Base-by-base conservation (phyloP, 2,329 filamentous ascomycete species). In the Fusarium sulawesiense region DNA sequence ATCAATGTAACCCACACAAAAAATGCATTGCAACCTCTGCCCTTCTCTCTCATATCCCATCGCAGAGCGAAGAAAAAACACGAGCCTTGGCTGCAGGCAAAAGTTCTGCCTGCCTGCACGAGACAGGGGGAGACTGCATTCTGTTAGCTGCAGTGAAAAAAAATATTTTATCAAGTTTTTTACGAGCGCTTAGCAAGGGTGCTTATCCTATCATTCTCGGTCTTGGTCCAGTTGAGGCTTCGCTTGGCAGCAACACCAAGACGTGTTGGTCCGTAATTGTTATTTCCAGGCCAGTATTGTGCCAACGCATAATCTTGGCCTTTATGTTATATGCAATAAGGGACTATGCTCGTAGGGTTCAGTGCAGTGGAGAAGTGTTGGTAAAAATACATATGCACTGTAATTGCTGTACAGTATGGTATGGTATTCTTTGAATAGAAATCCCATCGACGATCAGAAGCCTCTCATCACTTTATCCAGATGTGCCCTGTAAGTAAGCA, bases 1-100 rank as follows among this genome's bases (percentile, higher is more conserved):
- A 41, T 27, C n/a, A 21, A 51, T 51, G 49, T 51, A 51, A 51
- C 49, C 49, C 49, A 51, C 21, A 37, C 32, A 34, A 34, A 51
- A 9, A 10, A 16, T 37, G 34, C 34, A 37, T 29, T 13, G 29
- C 12, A 29, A 37, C 34, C 34, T 37, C 34, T 37, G 4, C 9
- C 16, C 4, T 37, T 37, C 34, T 37, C 29, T 11, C 34, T 10
- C 20, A 51, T 34, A 37, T 14, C 23, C 30, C 27, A 29, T 51
- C 46, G 12, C 20, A 50, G 29, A 50, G 20, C 18, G 23, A 51
- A 41, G 30, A 12, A 41, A 41, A 48, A 67, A 67, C 63, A 66
- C 62, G 63, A 66, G 63, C 18, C 41, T 51, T 51, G 49, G 49
- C 49, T 34, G 56, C 64, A 67, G 55, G 37, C 64, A 67, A 67